Conservation (phyloP, 768 basidiomycete genomes). For the Russula virescens region DNA sequence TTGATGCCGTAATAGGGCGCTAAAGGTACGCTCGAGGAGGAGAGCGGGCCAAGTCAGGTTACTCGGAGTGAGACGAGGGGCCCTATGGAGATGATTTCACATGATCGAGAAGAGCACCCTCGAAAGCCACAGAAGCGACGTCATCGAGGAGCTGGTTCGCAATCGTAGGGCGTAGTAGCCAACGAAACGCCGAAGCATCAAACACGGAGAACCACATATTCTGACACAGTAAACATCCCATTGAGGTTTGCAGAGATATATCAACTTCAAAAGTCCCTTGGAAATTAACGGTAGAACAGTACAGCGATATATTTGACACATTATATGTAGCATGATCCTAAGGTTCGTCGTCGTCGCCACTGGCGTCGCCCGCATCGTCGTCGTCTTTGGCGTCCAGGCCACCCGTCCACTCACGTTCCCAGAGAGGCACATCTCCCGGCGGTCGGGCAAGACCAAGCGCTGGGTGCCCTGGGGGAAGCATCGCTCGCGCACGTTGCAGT, state of each 20-base stretch:
- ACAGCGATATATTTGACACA: conserved; percentile 22
- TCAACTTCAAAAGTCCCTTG: conserved; percentile 10
- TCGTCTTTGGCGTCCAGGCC: conserved; percentile 40
- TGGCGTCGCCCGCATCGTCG: conserved; percentile 17
- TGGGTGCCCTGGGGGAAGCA: conserved; percentile 58
- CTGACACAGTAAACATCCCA: neutral
- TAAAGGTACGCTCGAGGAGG: neutral
- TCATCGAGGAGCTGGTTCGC: neutral
- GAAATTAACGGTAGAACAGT: conserved; percentile 21
- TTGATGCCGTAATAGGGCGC: neutral
- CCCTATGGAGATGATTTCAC: neutral
- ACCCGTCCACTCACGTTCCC: conserved; percentile 84
- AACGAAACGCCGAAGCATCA: neutral
- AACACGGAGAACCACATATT: neutral
- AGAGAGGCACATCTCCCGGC: conserved; percentile 41
- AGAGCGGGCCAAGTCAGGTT: neutral
- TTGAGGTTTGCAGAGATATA: neutral
- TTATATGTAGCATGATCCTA: conserved; percentile 21
- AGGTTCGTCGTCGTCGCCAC: conserved; percentile 25
- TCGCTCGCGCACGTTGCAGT: conserved; percentile 51
- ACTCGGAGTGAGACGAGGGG: neutral
- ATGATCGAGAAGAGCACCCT: neutral
- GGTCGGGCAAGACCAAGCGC: conserved; percentile 35
- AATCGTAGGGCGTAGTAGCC: neutral
- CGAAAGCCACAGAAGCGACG: neutral